These are phyloP conservation scores for Vitis labrusca DNA, from an alignment of 164 flowering plant genomes.

Conservation along the genomic window DNA sequence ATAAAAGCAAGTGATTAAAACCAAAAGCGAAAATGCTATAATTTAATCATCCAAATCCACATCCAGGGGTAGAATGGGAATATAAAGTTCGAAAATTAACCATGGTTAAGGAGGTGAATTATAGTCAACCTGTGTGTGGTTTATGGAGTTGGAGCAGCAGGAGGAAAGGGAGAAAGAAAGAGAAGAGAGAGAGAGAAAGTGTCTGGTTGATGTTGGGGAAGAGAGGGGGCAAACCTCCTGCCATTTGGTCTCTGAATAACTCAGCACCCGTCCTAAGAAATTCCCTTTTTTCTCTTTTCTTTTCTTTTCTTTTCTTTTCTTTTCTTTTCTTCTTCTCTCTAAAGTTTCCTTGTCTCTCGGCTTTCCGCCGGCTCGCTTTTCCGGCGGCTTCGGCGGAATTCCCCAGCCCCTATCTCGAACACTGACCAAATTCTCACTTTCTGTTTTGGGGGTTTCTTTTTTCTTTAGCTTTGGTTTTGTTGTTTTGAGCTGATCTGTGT, in stretches of 20 bases:
- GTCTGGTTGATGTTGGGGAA: conserved; percentile 49
- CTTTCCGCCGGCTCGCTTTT: background rate
- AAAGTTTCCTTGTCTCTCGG: background rate
- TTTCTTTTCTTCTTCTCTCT: background rate
- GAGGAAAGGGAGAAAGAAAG: conserved; percentile 9
- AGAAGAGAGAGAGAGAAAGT: background rate
- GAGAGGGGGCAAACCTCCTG: conserved; percentile 38
- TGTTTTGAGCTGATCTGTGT: conserved; percentile 17
- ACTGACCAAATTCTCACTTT: background rate
- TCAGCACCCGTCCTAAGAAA: conserved; percentile 10
- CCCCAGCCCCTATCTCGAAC: background rate
- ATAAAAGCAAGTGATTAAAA: no score
- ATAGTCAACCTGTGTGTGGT: no score
- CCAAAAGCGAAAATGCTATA: no score
- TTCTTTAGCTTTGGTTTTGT: background rate
- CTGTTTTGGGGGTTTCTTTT: background rate
- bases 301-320: no score
- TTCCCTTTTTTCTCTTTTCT: conserved; percentile 11
- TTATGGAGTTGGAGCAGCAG: background rate
- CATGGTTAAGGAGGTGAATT: background rate
- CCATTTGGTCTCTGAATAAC: conserved; percentile 41
- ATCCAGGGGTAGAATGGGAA: no score
- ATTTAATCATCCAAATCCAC: no score
- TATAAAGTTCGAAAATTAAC: no score
- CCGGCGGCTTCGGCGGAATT: conserved; percentile 15